Evolutionary conservation across 176 grass and related monocot species (phyloP).

Genomic region (Triticum timopheevii): DNA sequence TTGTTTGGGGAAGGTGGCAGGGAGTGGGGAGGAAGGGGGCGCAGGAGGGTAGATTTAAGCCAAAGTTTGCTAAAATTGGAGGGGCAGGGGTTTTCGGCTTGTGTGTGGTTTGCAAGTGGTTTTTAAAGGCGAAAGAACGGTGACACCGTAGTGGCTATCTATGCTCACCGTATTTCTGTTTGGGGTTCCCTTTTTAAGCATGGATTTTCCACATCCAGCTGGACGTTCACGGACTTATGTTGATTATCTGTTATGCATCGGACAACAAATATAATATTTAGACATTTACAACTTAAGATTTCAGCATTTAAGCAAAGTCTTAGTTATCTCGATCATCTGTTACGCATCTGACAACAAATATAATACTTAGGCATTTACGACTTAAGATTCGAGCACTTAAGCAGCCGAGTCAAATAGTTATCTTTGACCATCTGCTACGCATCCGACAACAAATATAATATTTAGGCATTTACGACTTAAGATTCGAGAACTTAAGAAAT

Average conservation of each 20-base stretch:
- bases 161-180: slow-evolving; percentile 3
- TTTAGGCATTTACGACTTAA: too few species aligned
- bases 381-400: too few species aligned
- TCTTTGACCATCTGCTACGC: too few species aligned
- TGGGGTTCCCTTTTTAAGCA: not conserved
- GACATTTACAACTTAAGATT: not conserved
- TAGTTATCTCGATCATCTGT: too few species aligned
- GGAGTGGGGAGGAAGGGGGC: not conserved
- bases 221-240: not conserved
- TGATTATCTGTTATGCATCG: not conserved
- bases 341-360: too few species aligned
- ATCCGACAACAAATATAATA: too few species aligned
- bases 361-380: too few species aligned
- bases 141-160: not conserved
- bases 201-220: not conserved
- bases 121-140: slow-evolving; percentile 24
- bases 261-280: not conserved
- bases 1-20: not conserved
- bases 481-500: too few species aligned
- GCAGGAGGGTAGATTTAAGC: slow-evolving; percentile 22
- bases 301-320: not conserved
- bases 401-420: too few species aligned
- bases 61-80: slow-evolving; percentile 36
- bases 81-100: slow-evolving; percentile 26
- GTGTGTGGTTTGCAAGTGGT: slow-evolving; percentile 47